A percentile compares a stretch with the other conserved stretches of the same genome.
These are phyloP conservation scores for Termitomyces sp. DNA, from an alignment of 768 basidiomycete genomes.

Conservation along the genomic window DNA sequence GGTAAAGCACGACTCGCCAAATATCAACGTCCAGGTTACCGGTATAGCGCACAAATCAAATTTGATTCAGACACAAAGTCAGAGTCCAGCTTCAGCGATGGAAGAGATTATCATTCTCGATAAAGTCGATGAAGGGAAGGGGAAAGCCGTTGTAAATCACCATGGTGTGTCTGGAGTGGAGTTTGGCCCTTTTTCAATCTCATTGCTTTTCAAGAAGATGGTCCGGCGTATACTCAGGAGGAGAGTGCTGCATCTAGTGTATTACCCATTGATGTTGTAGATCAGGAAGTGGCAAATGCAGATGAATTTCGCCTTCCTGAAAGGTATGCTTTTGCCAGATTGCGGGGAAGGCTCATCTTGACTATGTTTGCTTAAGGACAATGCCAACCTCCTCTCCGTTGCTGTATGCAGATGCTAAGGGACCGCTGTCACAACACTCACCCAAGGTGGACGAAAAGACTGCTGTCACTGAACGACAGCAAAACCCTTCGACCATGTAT, in stretches of 20 bases:
- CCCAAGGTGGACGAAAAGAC: neutral
- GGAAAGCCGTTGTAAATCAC: neutral
- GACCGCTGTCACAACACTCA: neutral
- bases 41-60: neutral
- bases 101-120: neutral
- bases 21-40: neutral
- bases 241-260: neutral
- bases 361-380: neutral
- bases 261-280: neutral
- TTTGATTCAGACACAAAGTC: neutral
- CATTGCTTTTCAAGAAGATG: neutral
- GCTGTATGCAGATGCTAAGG: neutral
- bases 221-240: neutral
- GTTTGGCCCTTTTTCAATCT: neutral
- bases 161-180: neutral
- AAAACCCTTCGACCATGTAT: neutral
- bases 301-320: neutral
- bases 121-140: neutral
- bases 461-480: neutral
- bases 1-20: constrained; percentile 1
- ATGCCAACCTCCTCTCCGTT: neutral
- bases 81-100: neutral
- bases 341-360: neutral
- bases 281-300: neutral
- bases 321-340: neutral